These are phyloP conservation scores for Pyropia yezoensis DNA, from an alignment of 23 red algal genomes.

Conservation along the genomic window DNA sequence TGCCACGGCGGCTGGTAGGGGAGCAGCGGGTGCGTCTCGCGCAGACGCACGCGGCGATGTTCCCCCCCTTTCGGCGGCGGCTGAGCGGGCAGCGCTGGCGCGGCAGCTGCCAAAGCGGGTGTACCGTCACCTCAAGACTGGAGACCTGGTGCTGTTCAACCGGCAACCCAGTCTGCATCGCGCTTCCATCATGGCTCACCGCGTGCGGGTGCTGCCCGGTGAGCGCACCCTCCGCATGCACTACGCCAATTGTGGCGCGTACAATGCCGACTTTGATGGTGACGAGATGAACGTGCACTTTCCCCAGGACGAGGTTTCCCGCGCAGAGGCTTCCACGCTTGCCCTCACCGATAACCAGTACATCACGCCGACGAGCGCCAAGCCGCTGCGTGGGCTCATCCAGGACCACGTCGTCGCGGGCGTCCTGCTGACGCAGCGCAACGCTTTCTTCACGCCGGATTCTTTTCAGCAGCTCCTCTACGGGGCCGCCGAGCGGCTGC, in stretches of 20 bases:
- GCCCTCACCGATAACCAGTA: slow-evolving; percentile 73
- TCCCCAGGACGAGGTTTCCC: slow-evolving; percentile 78
- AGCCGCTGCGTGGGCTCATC: slow-evolving; percentile 91
- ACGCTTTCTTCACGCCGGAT: slow-evolving; percentile 58
- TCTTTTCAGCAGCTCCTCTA: slow-evolving; percentile 76
- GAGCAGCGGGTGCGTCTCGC: no score
- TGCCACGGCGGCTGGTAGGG: no score
- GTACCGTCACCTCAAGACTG: slow-evolving; percentile 86
- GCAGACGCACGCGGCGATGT: no score
- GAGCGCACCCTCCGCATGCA: slow-evolving; percentile 92
- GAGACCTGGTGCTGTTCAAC: slow-evolving; percentile 95
- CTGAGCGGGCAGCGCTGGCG: no score
- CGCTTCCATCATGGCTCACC: slow-evolving; percentile 88
- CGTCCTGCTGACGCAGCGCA: slow-evolving; percentile 70
- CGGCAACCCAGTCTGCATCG: slow-evolving; percentile 93
- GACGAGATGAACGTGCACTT: slow-evolving; percentile 99
- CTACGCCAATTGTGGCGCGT: slow-evolving; percentile 98
- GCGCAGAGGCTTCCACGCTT: slow-evolving; percentile 69
- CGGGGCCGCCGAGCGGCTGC: slow-evolving; percentile 49
- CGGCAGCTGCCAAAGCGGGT: slow-evolving; percentile 50
- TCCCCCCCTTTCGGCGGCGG: no score
- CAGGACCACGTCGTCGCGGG: slow-evolving; percentile 90
- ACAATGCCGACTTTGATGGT: slow-evolving; percentile 99
- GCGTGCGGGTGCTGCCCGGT: slow-evolving; percentile 73
- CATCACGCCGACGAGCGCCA: slow-evolving; percentile 78